Conservation (phyloP, 805 yeast genomes). For the Brettanomyces anomalus region DNA sequence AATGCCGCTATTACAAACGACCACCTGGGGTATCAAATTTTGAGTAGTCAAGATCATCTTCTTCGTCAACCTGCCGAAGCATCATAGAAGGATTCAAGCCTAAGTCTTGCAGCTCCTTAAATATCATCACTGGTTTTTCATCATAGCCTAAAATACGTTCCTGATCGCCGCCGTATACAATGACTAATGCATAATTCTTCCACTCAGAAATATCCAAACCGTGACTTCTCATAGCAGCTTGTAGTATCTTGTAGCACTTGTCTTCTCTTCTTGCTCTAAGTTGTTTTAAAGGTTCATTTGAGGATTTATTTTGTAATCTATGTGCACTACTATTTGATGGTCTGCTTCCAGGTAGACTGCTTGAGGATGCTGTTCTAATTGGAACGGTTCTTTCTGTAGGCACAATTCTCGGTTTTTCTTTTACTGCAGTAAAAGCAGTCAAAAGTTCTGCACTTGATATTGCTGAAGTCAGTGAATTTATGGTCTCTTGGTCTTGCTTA, state of each 20-base stretch:
- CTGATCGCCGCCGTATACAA: constrained; percentile 87
- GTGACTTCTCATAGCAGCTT: constrained; percentile 82
- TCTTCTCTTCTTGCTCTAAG: constrained; percentile 83
- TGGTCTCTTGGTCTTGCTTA: neutral
- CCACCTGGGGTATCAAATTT: constrained; percentile 34
- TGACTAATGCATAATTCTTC: constrained; percentile 80
- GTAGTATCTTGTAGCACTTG: constrained; percentile 80
- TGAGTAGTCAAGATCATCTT: constrained; percentile 19
- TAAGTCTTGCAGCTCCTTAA: constrained; percentile 74
- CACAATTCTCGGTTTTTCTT: neutral
- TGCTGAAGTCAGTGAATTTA: neutral
- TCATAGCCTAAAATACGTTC: constrained; percentile 76
- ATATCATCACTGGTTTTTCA: constrained; percentile 81
- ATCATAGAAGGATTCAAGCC: constrained; percentile 88
- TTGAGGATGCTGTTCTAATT: neutral
- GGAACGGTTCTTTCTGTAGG: neutral
- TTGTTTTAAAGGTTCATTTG: constrained; percentile 67
- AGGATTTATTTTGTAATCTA: neutral
- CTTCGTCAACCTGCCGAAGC: constrained; percentile 74
- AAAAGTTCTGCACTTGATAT: neutral
- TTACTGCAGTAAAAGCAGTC: neutral
- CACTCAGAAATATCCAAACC: constrained; percentile 71
- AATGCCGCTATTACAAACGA: constrained; percentile 23
- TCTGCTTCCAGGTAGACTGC: neutral
- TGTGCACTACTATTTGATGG: neutral